These are phyloP conservation scores for Funneliformis caledonium DNA, from an alignment of 371 early-diverging fungal species.

Conservation along the genomic window DNA sequence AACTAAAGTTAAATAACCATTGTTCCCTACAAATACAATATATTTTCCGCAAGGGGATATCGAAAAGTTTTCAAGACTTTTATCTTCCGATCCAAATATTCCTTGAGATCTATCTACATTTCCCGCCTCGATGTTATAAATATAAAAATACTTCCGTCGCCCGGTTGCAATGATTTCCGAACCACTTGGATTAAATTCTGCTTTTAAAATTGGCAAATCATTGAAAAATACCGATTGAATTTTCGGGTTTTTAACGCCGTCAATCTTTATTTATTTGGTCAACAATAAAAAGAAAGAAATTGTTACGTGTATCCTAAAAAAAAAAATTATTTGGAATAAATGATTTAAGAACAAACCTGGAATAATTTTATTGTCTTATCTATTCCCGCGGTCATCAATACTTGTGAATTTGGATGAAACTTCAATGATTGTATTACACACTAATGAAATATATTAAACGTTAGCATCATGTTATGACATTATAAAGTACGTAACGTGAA, in stretches of 20 bases:
- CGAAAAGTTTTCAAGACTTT: conserved; percentile 67
- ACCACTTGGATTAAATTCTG: conserved; percentile 79
- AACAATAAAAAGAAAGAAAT: background rate
- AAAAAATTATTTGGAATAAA: background rate
- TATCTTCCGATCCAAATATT: conserved; percentile 75
- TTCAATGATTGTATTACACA: conserved; percentile 68
- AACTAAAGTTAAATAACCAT: conserved; percentile 83
- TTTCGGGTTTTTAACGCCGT: conserved; percentile 89
- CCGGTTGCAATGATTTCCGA: conserved; percentile 77
- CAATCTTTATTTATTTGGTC: conserved; percentile 56
- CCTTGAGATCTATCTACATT: conserved; percentile 68
- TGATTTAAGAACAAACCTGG: conserved; percentile 48
- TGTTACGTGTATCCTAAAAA: background rate
- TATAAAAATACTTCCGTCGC: conserved; percentile 75
- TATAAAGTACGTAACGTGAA: background rate
- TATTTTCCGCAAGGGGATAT: conserved; percentile 65
- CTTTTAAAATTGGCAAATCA: conserved; percentile 78
- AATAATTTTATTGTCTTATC: conserved; percentile 87
- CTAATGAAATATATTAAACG: conserved; percentile 40
- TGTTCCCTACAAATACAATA: conserved; percentile 73
- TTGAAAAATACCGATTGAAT: conserved; percentile 82
- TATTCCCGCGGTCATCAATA: conserved; percentile 82
- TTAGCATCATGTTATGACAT: background rate
- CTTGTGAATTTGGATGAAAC: conserved; percentile 91
- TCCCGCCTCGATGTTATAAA: conserved; percentile 84